Percentiles rank a stretch among this genome's conserved stretches.
Conservation (phyloP, 768 basidiomycete species). For the Calocybe indica region DNA sequence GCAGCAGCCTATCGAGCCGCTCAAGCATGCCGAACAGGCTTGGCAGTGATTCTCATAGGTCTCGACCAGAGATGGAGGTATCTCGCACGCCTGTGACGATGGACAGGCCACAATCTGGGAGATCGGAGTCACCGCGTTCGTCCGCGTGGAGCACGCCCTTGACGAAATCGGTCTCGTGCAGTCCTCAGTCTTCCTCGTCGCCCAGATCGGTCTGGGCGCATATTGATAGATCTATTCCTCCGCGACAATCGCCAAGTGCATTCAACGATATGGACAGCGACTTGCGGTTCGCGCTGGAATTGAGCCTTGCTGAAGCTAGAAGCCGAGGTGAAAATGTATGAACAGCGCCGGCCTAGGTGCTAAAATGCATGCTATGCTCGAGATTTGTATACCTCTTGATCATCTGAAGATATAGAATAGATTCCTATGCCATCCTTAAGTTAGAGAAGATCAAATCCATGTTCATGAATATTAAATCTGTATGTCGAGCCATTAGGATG, state of each 20-base stretch:
- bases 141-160: constrained; percentile 38
- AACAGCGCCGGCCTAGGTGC: not conserved
- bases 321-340: constrained; percentile 25
- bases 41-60: constrained; percentile 7
- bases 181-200: constrained; percentile 2
- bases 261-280: constrained; percentile 55
- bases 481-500: too few relatives aligned
- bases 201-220: constrained; percentile 1
- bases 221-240: constrained; percentile 7
- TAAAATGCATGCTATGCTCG: not conserved
- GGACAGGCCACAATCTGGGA: constrained; percentile 6
- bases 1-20: too few relatives aligned
- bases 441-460: too few relatives aligned
- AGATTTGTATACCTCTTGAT: not conserved
- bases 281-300: constrained; percentile 55
- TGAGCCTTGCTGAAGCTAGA: constrained; percentile 67
- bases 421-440: too few relatives aligned
- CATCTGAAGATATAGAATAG: not conserved
- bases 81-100: constrained; percentile 12
- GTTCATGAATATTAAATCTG: too few relatives aligned
- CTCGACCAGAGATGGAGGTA: not conserved
- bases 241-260: constrained; percentile 7
- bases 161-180: constrained; percentile 11
- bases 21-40: constrained; percentile 2
- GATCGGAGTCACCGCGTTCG: constrained; percentile 9